Base-by-base conservation (phyloP, 495 filamentous ascomycete species). In the Achaetomiella virescens region DNA sequence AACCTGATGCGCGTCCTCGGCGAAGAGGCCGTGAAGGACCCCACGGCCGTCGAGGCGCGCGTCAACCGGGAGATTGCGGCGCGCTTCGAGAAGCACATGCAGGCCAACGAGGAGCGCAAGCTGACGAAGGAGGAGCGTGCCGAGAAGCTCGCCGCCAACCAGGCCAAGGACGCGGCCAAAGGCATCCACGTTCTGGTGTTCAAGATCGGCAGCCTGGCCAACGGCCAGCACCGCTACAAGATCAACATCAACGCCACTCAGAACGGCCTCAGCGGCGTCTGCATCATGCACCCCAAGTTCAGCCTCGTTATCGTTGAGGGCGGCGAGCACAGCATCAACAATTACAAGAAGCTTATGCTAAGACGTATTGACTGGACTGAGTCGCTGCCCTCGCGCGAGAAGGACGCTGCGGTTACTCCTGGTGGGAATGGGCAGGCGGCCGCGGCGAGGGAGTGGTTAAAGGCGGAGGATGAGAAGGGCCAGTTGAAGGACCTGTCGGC, bases 1-100 rank as follows among this genome's bases (percentile, higher is more conserved):
- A 98, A 98, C 66, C 77, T 98, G 52, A 97, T 98, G 93, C 86
- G 91, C 44, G 93, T 99, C 3, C 75, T 97, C n/a, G 93, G 93
- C 41, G 90, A 97, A 65, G 88, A 96, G 69, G 93, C 93, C 3
- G 91, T 99, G 61, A 95, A 95, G 63, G 93, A 99, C 67, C 93
- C 93, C 10, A 99, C 93, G 2, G 93, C 93, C 18, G 91, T 97
- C 29, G 93, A 99, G 72, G 91, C 93, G 35, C 83, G 89, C 24
- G 93, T 99, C 35, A 95, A 88, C 70, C 76, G 82, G 21, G 89
- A 97, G 62, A 96, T 99, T 43, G 85, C 84, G 40, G 91, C 92
- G 25, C 90, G 93, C 33, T 79, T 84, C 41, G 74, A 84, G 45
- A 78, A 84, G 53, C 93, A 99, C 70, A 77, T 90, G 58, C 62